These are phyloP conservation scores for Pachyrhizus erosus DNA, from an alignment of 306 rosid species.

Conservation along the genomic window DNA sequence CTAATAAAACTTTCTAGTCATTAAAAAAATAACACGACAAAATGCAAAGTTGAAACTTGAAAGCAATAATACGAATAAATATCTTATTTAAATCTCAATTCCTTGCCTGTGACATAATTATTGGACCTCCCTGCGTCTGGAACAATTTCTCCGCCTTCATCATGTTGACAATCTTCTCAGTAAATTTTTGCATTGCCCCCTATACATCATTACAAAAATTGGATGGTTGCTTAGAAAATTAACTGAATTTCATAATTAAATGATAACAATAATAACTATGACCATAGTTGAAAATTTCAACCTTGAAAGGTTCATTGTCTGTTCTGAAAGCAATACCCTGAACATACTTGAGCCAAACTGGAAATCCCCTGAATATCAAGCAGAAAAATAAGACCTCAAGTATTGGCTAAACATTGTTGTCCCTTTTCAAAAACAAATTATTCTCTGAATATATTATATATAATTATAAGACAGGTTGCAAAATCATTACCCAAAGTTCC, in stretches of 20 bases:
- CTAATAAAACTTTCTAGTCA: conserved; percentile 15
- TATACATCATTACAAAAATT: conserved; percentile 44
- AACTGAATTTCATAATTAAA: background rate
- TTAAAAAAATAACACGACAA: background rate
- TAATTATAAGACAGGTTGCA: background rate
- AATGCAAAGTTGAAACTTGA: background rate
- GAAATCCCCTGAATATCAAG: conserved; percentile 79
- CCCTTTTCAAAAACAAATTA: background rate
- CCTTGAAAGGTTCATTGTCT: conserved; percentile 93
- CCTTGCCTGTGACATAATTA: conserved; percentile 83
- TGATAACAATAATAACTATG: background rate
- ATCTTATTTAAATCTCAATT: background rate
- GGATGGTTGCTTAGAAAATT: background rate
- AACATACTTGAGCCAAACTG: conserved; percentile 94
- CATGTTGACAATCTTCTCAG: conserved; percentile 75
- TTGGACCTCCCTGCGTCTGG: conserved; percentile 94
- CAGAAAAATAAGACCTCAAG: conserved; percentile 33
- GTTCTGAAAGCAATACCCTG: conserved; percentile 90
- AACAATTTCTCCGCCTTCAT: conserved; percentile 88
- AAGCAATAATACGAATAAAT: background rate
- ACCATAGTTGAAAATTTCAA: conserved; percentile 29
- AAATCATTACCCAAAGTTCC: conserved; percentile 91
- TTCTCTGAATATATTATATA: background rate
- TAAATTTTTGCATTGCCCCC: conserved; percentile 91
- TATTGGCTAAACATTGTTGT: background rate